Evolutionary conservation across 192 early-diverging fungal species (phyloP), one percentile per base, ranked within the genome.

Genomic region (Dissophora globulifera): DNA sequence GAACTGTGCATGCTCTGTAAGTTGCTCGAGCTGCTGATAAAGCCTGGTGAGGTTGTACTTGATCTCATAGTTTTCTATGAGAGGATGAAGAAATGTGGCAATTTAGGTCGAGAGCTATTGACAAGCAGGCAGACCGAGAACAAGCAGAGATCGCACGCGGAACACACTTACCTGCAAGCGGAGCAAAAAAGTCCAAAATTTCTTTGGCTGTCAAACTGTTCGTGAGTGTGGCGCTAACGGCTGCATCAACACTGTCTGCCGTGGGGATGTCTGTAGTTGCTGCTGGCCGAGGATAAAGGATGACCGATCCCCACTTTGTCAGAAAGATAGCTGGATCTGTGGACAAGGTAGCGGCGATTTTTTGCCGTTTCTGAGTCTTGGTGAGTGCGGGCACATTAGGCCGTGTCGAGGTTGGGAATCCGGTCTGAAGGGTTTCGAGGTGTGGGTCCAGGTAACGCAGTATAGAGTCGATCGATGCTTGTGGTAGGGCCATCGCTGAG

Each of bases 261-360:
- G n/a, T 56, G 40, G 19, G 13, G 1, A 25, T 12, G 2, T 6
- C 10, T 30, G 26, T 11, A 13, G 22, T 2, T 8, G 35, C 2
- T 32, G 31, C 48, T 60, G 62, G 58, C 13, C 72, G 63, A 49
- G 72, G 72, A 50, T 76, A 76, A 20, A 76, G 63, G 3, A 76
- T 57, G 29, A 76, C 72, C 11, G 72, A 66, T 9, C 72, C 72
- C 72, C 72, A 76, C 15, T 53, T 65, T 30, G 72, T 56, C 58
- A 76, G 20, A 42, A 76, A 76, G 53, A 76, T 67, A 33, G 58
- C 53, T 3, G 72, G 63, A 50, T 61, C 43, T 7, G 43, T 62
- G 12, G 20, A 22, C 1, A 76, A 42, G 17, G 64, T 67, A 0
- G 49, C 29, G 16, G 47, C 58, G 15, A 76, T 76, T 60, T 76